These are phyloP conservation scores for Saccharomyces kudriavzevii DNA, from an alignment of 805 yeast species.

Conservation along the genomic window DNA sequence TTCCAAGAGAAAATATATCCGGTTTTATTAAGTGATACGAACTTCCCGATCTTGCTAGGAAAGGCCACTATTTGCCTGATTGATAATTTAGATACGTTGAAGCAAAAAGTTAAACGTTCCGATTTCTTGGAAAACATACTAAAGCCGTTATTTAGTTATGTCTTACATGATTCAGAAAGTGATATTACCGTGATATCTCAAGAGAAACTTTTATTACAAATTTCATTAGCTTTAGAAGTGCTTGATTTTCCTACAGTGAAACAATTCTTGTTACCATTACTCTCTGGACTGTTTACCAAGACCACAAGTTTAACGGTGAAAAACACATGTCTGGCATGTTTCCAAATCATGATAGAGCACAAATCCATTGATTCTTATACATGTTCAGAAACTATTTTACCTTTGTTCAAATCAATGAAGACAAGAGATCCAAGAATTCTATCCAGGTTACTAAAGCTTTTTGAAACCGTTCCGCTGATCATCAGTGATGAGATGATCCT, in stretches of 20 bases:
- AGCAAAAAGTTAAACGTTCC: constrained; percentile 41
- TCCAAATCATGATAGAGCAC: constrained; percentile 47
- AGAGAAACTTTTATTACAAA: constrained; percentile 41
- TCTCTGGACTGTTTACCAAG: constrained; percentile 66
- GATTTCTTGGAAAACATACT: constrained; percentile 36
- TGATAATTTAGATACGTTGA: constrained; percentile 41
- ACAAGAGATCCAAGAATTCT: constrained; percentile 66
- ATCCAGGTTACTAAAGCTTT: constrained; percentile 39
- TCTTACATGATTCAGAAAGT: constrained; percentile 16
- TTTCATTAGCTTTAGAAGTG: constrained; percentile 36
- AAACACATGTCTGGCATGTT: constrained; percentile 52
- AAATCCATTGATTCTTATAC: constrained; percentile 64
- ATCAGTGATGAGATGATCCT: constrained; percentile 42
- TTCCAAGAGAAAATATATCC: constrained; percentile 67
- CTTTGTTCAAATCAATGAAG: constrained; percentile 65
- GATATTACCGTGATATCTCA: constrained; percentile 34
- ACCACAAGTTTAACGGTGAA: constrained; percentile 81
- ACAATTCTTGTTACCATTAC: constrained; percentile 62
- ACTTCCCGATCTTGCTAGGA: constrained; percentile 17
- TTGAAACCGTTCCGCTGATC: constrained; percentile 30
- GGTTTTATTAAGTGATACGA: constrained; percentile 13
- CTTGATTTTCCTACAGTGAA: constrained; percentile 67
- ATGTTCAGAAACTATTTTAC: constrained; percentile 72
- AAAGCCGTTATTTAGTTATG: constrained; percentile 25
- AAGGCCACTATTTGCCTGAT: constrained; percentile 33